Evolutionary conservation across 1,139 yeast species (phyloP).

Genomic region (Nakaseomyces nivariensis): DNA sequence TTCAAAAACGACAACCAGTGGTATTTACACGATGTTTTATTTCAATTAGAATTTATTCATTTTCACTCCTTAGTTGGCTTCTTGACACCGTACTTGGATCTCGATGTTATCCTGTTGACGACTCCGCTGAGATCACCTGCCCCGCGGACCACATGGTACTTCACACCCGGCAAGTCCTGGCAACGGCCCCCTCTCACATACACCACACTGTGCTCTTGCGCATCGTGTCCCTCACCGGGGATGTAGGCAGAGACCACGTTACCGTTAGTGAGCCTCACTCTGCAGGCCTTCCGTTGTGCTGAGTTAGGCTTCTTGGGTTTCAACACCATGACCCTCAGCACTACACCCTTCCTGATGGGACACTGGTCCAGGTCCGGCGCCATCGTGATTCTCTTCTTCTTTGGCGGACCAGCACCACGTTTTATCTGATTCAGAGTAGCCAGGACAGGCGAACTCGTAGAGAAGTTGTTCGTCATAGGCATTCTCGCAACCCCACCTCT

Average conservation of each 20-base stretch:
- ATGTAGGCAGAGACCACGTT: slow-evolving; percentile 84
- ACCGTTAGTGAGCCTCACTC: slow-evolving; percentile 89
- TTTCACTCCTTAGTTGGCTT: slow-evolving; percentile 49
- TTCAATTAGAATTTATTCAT: not conserved
- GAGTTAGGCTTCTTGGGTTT: slow-evolving; percentile 98
- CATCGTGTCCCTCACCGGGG: slow-evolving; percentile 98
- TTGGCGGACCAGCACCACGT: slow-evolving; percentile 54
- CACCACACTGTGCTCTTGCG: slow-evolving; percentile 96
- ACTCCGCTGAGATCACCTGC: slow-evolving; percentile 91
- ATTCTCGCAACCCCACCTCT: not conserved
- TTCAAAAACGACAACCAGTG: too few relatives aligned
- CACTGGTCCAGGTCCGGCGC: slow-evolving; percentile 76
- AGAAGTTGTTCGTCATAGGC: slow-evolving; percentile 3
- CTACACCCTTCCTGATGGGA: slow-evolving; percentile 89
- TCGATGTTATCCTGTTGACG: slow-evolving; percentile 79
- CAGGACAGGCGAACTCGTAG: slow-evolving; percentile 20
- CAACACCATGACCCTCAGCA: slow-evolving; percentile 84
- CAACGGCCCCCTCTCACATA: slow-evolving; percentile 95
- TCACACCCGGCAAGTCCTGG: slow-evolving; percentile 97
- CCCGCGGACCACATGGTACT: slow-evolving; percentile 89
- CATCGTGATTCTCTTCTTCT: slow-evolving; percentile 40
- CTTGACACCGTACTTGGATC: slow-evolving; percentile 92
- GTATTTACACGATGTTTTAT: too few relatives aligned
- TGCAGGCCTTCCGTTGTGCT: slow-evolving; percentile 92
- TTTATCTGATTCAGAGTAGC: slow-evolving; percentile 70